phyloP scores from a whole-genome alignment of 768 basidiomycete species.

The Podaxis carcinomalis region DNA sequence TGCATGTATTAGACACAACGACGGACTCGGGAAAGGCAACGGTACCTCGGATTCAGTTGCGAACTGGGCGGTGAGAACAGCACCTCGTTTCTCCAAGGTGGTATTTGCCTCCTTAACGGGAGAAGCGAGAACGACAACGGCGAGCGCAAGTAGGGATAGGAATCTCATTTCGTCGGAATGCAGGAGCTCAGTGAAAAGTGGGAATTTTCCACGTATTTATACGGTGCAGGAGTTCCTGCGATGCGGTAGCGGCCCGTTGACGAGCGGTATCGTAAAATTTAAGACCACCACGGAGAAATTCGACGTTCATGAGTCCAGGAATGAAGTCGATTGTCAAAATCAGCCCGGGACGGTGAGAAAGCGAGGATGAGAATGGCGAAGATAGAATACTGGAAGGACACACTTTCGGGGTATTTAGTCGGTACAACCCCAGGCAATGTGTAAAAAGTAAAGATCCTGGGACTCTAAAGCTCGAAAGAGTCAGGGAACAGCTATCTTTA shows the following conservation, averaged over 20 bases:
- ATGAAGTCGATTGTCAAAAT: too few species aligned
- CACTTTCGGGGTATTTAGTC: neutral
- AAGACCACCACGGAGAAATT: conserved; percentile 1
- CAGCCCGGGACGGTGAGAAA: neutral
- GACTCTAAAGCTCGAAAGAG: neutral
- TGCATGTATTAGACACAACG: neutral
- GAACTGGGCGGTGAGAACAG: conserved; percentile 24
- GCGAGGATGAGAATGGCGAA: neutral
- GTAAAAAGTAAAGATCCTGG: conserved; percentile 3
- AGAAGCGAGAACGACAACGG: conserved; percentile 3
- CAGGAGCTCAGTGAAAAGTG: neutral
- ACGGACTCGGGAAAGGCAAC: neutral
- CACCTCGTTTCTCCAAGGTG: conserved; percentile 20
- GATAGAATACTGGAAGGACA: neutral
- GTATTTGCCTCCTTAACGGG: neutral
- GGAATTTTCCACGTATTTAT: conserved; percentile 1
- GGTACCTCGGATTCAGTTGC: conserved; percentile 27
- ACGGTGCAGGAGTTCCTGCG: neutral
- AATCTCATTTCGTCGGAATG: neutral
- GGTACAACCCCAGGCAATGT: neutral
- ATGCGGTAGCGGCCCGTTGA: neutral
- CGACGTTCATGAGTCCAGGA: neutral
- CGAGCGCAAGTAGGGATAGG: neutral
- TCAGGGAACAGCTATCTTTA: neutral
- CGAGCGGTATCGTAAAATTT: neutral